phyloP scores from a whole-genome alignment of 2,329 filamentous ascomycete genomes.

The Pyricularia pennisetigena region DNA sequence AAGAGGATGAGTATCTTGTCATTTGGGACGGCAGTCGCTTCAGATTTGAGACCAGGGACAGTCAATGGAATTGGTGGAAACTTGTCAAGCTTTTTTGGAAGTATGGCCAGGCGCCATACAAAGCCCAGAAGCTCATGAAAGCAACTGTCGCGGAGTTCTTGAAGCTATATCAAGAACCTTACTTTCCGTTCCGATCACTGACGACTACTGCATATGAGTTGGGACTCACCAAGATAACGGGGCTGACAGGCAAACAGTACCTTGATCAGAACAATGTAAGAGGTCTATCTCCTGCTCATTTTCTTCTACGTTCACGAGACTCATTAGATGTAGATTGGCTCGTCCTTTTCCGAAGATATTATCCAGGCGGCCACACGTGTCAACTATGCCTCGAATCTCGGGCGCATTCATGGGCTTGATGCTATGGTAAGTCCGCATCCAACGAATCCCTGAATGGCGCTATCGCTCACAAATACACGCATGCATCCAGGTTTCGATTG shows the following conservation, averaged over 20 bases:
- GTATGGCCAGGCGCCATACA: constrained; percentile 72
- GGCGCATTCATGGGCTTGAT: constrained; percentile 78
- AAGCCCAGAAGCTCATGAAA: constrained; percentile 64
- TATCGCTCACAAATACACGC: not conserved
- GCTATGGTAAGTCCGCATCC: constrained; percentile 49
- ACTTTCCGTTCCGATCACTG: constrained; percentile 77
- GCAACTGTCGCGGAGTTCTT: constrained; percentile 63
- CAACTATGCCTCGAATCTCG: constrained; percentile 87
- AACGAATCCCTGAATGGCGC: not conserved
- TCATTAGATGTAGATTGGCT: constrained; percentile 37
- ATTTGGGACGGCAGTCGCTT: constrained; percentile 79
- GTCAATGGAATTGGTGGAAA: constrained; percentile 66
- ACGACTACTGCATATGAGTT: constrained; percentile 58
- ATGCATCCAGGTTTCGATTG: constrained; percentile 60
- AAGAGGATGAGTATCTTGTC: constrained; percentile 50
- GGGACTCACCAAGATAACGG: constrained; percentile 56
- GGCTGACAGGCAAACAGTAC: constrained; percentile 63
- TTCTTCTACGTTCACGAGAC: not conserved
- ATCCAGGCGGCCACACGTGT: constrained; percentile 87
- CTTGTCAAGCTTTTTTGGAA: constrained; percentile 70
- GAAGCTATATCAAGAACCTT: constrained; percentile 67
- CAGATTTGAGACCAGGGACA: constrained; percentile 54
- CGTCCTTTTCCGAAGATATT: constrained; percentile 65
- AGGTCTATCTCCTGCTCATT: not conserved
- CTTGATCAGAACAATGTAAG: constrained; percentile 52